A percentile compares a stretch with the other conserved stretches of the same genome.
Evolutionary conservation across 257 asterid species (phyloP).

Genomic region (Solanum etuberosum): DNA sequence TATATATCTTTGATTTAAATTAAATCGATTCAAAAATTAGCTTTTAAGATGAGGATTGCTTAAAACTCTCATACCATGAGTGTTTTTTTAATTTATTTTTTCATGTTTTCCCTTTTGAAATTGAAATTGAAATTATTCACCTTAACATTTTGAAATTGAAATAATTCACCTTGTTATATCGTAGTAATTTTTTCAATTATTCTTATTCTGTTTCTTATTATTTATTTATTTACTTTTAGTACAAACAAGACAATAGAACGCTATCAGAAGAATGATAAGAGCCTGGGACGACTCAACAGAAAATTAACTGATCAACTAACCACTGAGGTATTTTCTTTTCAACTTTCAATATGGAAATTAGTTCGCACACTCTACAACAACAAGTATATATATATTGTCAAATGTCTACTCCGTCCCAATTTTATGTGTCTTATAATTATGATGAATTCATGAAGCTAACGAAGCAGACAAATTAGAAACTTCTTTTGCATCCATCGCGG

Average conservation of each 20-base stretch:
- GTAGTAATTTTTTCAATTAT: neutral
- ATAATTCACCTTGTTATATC: neutral
- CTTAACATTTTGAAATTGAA: neutral
- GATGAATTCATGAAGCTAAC: neutral
- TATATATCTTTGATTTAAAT: neutral
- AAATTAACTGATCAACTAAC: neutral
- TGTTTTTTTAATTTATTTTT: neutral
- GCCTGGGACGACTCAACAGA: neutral
- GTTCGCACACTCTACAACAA: neutral
- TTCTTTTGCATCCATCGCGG: neutral
- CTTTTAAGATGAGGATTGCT: neutral
- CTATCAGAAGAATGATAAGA: conserved; percentile 22
- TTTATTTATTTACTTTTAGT: neutral
- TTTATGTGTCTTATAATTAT: neutral
- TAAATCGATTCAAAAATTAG: accelerated
- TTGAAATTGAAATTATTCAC: neutral
- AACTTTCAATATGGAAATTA: neutral
- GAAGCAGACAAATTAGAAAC: neutral
- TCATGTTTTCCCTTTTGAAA: neutral
- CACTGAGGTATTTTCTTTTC: conserved; percentile 8
- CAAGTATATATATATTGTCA: no score
- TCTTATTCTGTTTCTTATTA: neutral
- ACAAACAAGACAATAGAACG: conserved; percentile 18
- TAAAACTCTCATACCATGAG: neutral
- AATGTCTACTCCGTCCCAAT: no score